These are phyloP conservation scores for Turnera subulata DNA, from an alignment of 345 rosid genomes.

Conservation along the genomic window DNA sequence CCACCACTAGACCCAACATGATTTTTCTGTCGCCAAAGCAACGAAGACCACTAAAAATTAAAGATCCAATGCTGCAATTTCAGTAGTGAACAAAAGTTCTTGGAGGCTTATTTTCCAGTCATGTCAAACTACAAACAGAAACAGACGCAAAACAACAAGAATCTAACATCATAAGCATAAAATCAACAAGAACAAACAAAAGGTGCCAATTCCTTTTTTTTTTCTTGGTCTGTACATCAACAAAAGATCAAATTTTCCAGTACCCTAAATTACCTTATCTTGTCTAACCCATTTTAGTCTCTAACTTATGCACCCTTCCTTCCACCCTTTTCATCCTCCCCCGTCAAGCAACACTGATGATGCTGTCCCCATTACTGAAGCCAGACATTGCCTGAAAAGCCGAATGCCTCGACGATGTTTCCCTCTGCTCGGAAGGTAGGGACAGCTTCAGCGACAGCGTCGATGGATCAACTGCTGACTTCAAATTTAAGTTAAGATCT, in stretches of 20 bases:
- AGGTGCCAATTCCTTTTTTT: conserved; percentile 21
- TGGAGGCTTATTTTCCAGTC: conserved; percentile 27
- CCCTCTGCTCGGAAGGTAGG: conserved; percentile 42
- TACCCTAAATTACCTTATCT: conserved; percentile 28
- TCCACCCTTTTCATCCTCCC: not conserved
- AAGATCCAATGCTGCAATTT: not conserved
- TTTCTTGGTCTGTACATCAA: conserved; percentile 48
- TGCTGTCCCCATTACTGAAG: conserved; percentile 60
- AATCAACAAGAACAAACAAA: conserved; percentile 10
- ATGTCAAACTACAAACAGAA: conserved; percentile 6
- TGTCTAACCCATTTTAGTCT: conserved; percentile 23
- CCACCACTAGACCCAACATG: conserved; percentile 2
- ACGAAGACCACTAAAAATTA: conserved; percentile 7
- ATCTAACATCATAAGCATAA: not conserved
- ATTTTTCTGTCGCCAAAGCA: conserved; percentile 1
- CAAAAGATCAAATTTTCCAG: conserved; percentile 21
- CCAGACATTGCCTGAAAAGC: conserved; percentile 46
- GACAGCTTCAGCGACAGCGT: conserved; percentile 62
- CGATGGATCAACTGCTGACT: conserved; percentile 18
- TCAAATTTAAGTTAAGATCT: conserved; percentile 37
- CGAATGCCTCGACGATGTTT: conserved; percentile 36
- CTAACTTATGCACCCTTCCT: conserved; percentile 24
- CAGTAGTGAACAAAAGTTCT: not conserved
- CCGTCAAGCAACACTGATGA: conserved; percentile 58
- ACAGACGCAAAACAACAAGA: conserved; percentile 19